Evolutionary conservation across 129 eudicot species (phyloP).

Genomic region (Pseudognaphalium luteoalbum): DNA sequence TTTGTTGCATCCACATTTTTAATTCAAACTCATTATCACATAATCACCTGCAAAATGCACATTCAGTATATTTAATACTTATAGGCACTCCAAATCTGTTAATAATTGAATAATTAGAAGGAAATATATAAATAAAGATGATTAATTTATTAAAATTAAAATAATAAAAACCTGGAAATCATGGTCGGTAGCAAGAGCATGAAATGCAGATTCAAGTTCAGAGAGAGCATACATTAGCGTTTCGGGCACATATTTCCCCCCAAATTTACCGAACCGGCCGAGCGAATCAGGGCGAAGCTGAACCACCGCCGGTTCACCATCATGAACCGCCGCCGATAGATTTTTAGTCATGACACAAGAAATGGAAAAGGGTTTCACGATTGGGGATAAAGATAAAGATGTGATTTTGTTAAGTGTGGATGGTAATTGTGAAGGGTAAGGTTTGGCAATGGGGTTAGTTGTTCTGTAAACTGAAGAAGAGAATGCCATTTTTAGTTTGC

Average conservation of each 20-base stretch:
- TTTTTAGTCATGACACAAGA: constrained; percentile 39
- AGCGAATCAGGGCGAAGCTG: constrained; percentile 62
- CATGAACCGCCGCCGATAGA: constrained; percentile 14
- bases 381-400: constrained; percentile 7
- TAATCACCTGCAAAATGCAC: no score
- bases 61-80: no score
- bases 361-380: constrained; percentile 26
- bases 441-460: not conserved
- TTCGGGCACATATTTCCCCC: constrained; percentile 80
- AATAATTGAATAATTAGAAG: no score
- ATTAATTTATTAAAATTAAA: not conserved
- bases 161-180: constrained; percentile 19
- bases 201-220: constrained; percentile 67
- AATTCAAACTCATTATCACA: no score
- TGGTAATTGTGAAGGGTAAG: constrained; percentile 20
- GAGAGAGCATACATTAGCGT: constrained; percentile 70
- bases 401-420: constrained; percentile 26
- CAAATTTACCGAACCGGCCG: constrained; percentile 77
- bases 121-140: no score
- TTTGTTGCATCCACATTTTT: no score
- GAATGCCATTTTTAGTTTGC: not conserved
- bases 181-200: constrained; percentile 36
- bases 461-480: not conserved
- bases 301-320: constrained; percentile 7
- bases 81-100: no score